Base-by-base conservation (phyloP, 2,329 filamentous ascomycete genomes). In the Dactylellina leptospora region DNA sequence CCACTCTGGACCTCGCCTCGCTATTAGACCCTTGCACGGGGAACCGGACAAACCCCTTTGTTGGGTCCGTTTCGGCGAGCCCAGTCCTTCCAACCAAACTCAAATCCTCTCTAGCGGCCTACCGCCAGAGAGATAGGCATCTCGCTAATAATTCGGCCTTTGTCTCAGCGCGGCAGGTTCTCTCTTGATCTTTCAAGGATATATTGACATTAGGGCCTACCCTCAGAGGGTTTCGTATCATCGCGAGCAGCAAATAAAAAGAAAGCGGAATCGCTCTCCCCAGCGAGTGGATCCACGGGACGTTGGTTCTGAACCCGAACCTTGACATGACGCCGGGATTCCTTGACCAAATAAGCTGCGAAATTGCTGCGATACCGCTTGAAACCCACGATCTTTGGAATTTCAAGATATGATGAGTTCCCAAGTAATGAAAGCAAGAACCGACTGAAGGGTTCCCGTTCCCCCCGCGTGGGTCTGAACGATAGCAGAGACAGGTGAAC, bases 21-120 rank as follows among this genome's bases (percentile, higher is more conserved):
- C 51, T 9, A 16, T 27, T 40, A 8, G n/a, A 71, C 48, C 66
- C 66, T 63, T 71, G 66, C 42, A 33, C 66, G 66, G 66, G 66
- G 66, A 71, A 71, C 58, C 66, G 66, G 66, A 62, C 58, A 60
- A 63, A 62, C 66, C 66, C 66, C 66, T 71, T 63, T 63, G 66
- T 60, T 71, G 66, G 66, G 66, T 71, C 66, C 36, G 55, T 61
- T 71, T 71, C 58, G 66, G 51, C 36, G 51, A 42, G 33, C 36
- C 47, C 48, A 53, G 28, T n/a, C n/a, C n/a, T 48, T 22, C 20
- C 44, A 13, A 48, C 18, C 27, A 58, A 10, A n/a, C 16, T n/a
- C 54, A 44, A 53, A 60, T 62, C 44, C 44, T 40, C 36, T 23
- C 23, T 36, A 53, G 36, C 4, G 51, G 8, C 4, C 33, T 18